Evolutionary conservation across 129 eudicot species (phyloP), one percentile per base, ranked within the genome.

Genomic region (Heracleum sosnowskyi): DNA sequence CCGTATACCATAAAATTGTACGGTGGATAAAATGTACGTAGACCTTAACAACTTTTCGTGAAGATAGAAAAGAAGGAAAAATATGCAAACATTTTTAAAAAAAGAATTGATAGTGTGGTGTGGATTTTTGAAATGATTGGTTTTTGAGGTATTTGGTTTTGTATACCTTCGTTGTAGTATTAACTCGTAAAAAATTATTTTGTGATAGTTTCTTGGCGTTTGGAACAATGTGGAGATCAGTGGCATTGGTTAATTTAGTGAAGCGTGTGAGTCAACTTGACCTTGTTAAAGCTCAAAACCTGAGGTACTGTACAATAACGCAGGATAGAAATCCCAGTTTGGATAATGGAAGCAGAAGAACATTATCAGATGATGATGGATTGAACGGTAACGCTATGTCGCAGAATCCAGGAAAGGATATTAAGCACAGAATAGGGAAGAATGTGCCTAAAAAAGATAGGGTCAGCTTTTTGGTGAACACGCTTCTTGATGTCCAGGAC

Each of bases 401-500:
- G 28, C 81, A 60, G 46, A 28, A 37, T 16, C 26, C 64, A 3
- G 82, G 57, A 22, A 80, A 77, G 49, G 83, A 79, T 33, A 49
- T 33, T 75, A 85, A 45, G 69, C 79, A 11, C 46, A 76, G 60
- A 76, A 86, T 77, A 76, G 87, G 81, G 40, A 80, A 86, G 53
- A 81, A 82, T 18, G 80, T 81, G 55, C 34, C 90, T 7, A 85
- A 86, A 78, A 89, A 75, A 77, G 92, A 88, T 51, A 93, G 89
- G 73, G 82, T 87, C 40, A 70, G 41, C 62, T 77, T 89, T 86
- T 84, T 91, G 31, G 86, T 89, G 45, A 80, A 49, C 28, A 83
- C 82, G 35, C 90, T 91, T 74, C 69, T 78, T 40, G 89, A 82
- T 62, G 90, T 88, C 72, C 69, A 84, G 8, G 90, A 95, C 76